Evolutionary conservation across 371 early-diverging fungal genomes (phyloP), one percentile per base, ranked within the genome.

Genomic region (Apophysomyces sp.): DNA sequence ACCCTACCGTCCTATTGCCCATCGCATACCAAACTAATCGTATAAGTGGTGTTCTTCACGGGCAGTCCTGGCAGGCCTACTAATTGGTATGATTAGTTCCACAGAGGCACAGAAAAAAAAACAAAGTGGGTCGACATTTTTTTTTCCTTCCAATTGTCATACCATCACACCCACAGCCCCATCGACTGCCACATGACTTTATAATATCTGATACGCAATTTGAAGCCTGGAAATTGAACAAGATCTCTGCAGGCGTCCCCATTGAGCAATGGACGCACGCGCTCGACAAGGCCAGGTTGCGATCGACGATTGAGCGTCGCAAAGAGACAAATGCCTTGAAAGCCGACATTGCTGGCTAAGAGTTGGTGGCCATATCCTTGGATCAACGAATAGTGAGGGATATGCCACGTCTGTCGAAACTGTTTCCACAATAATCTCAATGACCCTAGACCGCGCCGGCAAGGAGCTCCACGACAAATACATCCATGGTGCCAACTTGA

Each of bases 11-110:
- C 41, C 41, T 40, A 40, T 40, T 40, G 41, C 41, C 16, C 41
- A 40, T 40, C 41, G 41, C 41, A 40, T 40, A 63, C 41, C 41
- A 40, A 40, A 40, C 41, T 40, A 40, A 40, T 40, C 5, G 41
- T 40, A 40, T 40, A 40, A 8, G 41, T 16, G 41, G 41, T 40
- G 41, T 40, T 40, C 41, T 40, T 40, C 41, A 40, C 16, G 41
- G n/a, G 41, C 41, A 40, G 41, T 40, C 41, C 41, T 4, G 41
- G 41, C 16, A 40, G 41, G n/a, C 41, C 41, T 40, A 40, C 41
- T 40, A 16, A 40, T 40, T 40, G 41, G 41, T 8, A 40, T 40
- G 41, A 40, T 40, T 40, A n/a, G n/a, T n/a, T 34, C n/a, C 16
- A 40, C 41, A 16, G 41, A 40, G 41, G 5, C 41, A 3, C 41